phyloP scores from a whole-genome alignment of 164 flowering plant species.

The Liriodendron chinense region DNA sequence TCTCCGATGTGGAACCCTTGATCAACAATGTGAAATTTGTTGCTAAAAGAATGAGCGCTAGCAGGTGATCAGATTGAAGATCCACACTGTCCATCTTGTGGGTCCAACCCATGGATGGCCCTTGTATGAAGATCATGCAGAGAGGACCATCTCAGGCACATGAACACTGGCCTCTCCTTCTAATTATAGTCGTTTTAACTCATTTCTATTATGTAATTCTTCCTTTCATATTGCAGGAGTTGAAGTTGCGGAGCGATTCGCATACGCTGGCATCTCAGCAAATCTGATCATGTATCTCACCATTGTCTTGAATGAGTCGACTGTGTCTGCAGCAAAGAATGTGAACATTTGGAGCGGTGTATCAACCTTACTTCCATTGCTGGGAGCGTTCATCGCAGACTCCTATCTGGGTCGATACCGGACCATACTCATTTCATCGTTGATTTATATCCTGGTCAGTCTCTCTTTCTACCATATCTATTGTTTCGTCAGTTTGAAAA shows the following conservation, averaged over 20 bases:
- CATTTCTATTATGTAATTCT: no score
- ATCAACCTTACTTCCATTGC: conserved; percentile 8
- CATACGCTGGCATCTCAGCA: conserved; percentile 7
- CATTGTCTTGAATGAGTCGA: not conserved
- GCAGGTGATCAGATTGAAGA: no score
- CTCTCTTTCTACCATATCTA: not conserved
- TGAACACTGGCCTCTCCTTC: no score
- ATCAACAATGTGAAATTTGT: not conserved
- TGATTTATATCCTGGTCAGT: conserved; percentile 10
- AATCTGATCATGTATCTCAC: conserved; percentile 19
- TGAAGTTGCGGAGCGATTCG: conserved; percentile 15
- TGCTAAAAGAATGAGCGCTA: not conserved
- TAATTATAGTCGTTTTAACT: not conserved
- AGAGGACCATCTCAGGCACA: no score
- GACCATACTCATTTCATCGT: conserved; percentile 9
- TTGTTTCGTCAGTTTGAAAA: no score
- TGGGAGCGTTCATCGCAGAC: conserved; percentile 17
- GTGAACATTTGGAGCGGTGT: conserved; percentile 18
- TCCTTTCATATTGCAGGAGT: not conserved
- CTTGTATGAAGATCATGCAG: not conserved
- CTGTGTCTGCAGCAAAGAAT: conserved; percentile 11
- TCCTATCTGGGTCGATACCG: conserved; percentile 14
- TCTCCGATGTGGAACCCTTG: not conserved
- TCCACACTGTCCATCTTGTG: not conserved
- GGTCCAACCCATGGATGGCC: not conserved